phyloP scores from a whole-genome alignment of 345 rosid species.

The Bretschneidera sinensis region DNA sequence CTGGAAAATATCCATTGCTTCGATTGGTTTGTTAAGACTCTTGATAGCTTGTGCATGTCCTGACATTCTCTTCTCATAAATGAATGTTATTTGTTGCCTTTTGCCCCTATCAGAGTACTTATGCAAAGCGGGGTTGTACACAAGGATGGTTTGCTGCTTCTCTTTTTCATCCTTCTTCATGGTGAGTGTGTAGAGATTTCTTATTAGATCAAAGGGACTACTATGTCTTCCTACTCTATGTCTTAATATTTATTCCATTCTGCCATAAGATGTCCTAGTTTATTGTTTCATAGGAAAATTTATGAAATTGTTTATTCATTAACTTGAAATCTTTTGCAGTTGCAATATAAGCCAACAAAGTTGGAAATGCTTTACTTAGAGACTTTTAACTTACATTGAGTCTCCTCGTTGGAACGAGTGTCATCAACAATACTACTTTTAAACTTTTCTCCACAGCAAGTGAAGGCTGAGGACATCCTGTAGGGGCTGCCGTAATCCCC shows the following conservation, averaged over 20 bases:
- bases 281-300: no score
- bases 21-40: background rate
- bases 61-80: background rate
- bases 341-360: no score
- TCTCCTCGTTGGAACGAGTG: no score
- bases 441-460: no score
- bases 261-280: background rate
- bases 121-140: slow-evolving; percentile 84
- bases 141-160: slow-evolving; percentile 96
- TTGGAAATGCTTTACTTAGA: no score
- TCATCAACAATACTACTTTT: no score
- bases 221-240: background rate
- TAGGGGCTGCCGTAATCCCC: no score
- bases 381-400: no score
- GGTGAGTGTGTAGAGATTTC: slow-evolving; percentile 32
- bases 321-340: background rate
- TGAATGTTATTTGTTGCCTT: no score
- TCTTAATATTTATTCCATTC: background rate
- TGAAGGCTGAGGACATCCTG: no score
- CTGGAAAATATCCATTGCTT: background rate
- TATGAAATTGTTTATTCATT: no score
- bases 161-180: slow-evolving; percentile 61
- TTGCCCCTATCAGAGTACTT: slow-evolving; percentile 48
- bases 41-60: background rate
- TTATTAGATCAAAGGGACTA: no score